These are phyloP conservation scores for Glarea lozoyensis DNA, from an alignment of 495 filamentous ascomycete species.

Conservation along the genomic window DNA sequence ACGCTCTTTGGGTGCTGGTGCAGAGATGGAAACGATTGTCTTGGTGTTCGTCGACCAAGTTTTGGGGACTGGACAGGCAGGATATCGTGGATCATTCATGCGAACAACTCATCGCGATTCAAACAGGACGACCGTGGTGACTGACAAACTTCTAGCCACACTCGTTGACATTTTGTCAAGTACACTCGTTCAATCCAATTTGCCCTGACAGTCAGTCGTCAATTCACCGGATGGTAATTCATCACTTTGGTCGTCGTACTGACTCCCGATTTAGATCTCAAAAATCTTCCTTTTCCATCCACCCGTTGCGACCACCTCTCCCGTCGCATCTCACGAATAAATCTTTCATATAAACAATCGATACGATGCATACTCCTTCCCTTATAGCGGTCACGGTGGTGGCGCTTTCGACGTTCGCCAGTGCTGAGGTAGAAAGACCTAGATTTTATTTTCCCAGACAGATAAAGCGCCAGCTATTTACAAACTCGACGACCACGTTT, in stretches of 20 bases:
- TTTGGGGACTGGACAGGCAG: constrained; percentile 9
- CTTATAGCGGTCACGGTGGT: constrained; percentile 42
- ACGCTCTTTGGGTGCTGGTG: constrained; percentile 7
- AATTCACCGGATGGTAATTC: constrained; percentile 16
- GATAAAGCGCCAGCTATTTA: constrained; percentile 44
- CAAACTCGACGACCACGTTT: constrained; percentile 35
- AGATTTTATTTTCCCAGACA: constrained; percentile 52
- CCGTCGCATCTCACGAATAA: constrained; percentile 12
- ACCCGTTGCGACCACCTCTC: constrained; percentile 9
- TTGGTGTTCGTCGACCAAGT: constrained; percentile 3
- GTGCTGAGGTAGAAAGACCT: constrained; percentile 34
- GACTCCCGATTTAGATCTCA: constrained; percentile 20
- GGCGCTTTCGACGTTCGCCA: constrained; percentile 39
- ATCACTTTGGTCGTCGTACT: constrained; percentile 19
- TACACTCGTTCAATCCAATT: constrained; percentile 48
- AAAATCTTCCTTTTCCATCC: constrained; percentile 12
- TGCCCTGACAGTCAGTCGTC: constrained; percentile 37
- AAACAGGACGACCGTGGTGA: constrained; percentile 23
- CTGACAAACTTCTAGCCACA: constrained; percentile 27
- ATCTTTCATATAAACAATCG: constrained; percentile 20
- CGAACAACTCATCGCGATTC: constrained; percentile 10
- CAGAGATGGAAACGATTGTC: too few relatives aligned
- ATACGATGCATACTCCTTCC: constrained; percentile 31
- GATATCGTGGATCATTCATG: constrained; percentile 26
- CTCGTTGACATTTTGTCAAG: constrained; percentile 55